phyloP scores from a whole-genome alignment of 1,284 basidiomycete species.

The Puccinia sorghi region DNA sequence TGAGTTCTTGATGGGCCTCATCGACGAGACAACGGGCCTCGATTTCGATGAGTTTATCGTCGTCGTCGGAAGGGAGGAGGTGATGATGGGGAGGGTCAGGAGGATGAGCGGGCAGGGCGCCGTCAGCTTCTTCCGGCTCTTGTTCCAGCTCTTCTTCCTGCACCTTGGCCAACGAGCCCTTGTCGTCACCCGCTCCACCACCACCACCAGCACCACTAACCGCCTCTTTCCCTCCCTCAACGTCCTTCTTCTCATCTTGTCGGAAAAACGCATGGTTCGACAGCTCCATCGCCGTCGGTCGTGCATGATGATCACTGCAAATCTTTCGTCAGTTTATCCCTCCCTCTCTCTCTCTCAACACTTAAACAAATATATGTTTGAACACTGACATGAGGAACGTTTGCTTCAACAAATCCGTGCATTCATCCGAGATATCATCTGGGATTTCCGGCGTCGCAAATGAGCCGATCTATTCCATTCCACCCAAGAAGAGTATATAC shows the following conservation, averaged over 20 bases:
- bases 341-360: background rate
- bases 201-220: background rate
- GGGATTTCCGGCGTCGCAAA: conserved; percentile 79
- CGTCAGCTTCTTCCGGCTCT: background rate
- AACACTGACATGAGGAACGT: conserved; percentile 71
- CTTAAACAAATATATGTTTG: background rate
- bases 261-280: conserved; percentile 69
- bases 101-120: background rate
- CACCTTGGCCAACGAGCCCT: background rate
- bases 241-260: background rate
- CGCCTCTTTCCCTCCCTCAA: background rate
- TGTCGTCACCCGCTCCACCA: background rate
- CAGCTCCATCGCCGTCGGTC: conserved; percentile 76
- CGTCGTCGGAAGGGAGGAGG: background rate
- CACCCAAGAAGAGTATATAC: background rate
- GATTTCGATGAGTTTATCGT: background rate
- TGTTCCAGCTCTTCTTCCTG: background rate
- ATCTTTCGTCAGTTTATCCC: background rate
- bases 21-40: conserved; percentile 1
- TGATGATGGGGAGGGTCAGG: background rate
- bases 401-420: conserved; percentile 75
- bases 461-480: conserved; percentile 72
- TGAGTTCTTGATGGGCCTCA: background rate
- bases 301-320: conserved; percentile 68
- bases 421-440: conserved; percentile 80